phyloP scores from a whole-genome alignment of 495 filamentous ascomycete genomes.

The Durotheca rogersii region DNA sequence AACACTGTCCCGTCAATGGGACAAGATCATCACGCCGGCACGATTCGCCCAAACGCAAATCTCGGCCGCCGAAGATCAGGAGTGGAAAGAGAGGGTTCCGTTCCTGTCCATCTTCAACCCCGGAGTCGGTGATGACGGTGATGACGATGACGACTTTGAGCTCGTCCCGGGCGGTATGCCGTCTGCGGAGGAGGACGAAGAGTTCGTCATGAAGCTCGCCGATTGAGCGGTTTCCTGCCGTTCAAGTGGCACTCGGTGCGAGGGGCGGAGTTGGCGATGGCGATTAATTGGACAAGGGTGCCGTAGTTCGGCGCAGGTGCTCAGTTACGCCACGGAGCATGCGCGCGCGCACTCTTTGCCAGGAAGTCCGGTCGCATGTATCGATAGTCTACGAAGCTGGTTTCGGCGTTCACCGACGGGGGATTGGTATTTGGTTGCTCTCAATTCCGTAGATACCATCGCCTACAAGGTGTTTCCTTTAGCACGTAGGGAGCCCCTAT shows the following conservation, averaged over 20 bases:
- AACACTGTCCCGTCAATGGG: slow-evolving; percentile 45
- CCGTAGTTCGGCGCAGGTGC: slow-evolving; percentile 1
- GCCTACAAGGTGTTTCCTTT: background rate
- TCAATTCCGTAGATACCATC: background rate
- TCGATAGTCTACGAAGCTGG: slow-evolving; percentile 7
- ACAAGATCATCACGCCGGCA: slow-evolving; percentile 53
- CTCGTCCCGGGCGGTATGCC: slow-evolving; percentile 15
- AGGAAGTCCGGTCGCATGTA: slow-evolving; percentile 7
- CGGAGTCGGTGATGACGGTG: slow-evolving; percentile 40
- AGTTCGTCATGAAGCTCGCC: slow-evolving; percentile 45
- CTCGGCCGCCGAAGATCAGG: slow-evolving; percentile 24
- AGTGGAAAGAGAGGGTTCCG: slow-evolving; percentile 39
- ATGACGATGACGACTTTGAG: slow-evolving; percentile 30
- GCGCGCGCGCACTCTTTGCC: background rate
- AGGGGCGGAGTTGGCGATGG: slow-evolving; percentile 1
- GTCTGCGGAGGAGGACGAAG: slow-evolving; percentile 37
- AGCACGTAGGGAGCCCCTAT: too few relatives aligned
- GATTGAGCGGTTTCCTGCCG: slow-evolving; percentile 24
- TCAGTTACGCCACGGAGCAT: slow-evolving; percentile 1
- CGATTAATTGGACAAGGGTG: background rate
- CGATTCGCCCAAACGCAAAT: slow-evolving; percentile 39
- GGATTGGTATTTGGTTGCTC: background rate
- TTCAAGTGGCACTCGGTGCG: slow-evolving; percentile 8
- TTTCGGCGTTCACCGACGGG: background rate
- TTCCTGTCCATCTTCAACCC: slow-evolving; percentile 49